phyloP scores from a whole-genome alignment of 2,329 filamentous ascomycete genomes.

The Hypoxylon sp. region DNA sequence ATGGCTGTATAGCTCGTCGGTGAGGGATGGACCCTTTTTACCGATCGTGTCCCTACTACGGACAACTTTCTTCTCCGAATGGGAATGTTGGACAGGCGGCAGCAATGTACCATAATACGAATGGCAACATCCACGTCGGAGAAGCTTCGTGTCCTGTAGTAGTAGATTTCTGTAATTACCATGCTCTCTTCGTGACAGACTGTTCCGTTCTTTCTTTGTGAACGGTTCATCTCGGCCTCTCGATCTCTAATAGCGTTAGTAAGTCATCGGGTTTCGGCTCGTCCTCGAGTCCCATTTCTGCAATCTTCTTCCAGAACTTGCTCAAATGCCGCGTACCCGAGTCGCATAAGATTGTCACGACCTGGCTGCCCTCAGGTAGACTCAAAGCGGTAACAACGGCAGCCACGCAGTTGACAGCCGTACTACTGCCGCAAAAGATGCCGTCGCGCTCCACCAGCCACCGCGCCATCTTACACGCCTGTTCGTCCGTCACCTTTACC shows the following conservation, averaged over 20 bases:
- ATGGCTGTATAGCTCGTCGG: not conserved
- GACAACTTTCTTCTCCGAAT: not conserved
- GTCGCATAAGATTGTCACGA: conserved; percentile 89
- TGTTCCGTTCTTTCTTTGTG: not conserved
- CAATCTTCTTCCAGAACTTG: conserved; percentile 85
- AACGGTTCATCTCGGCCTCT: conserved; percentile 40
- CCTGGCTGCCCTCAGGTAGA: conserved; percentile 70
- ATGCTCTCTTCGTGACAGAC: not conserved
- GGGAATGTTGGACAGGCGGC: not conserved
- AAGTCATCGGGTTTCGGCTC: conserved; percentile 63
- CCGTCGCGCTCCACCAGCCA: conserved; percentile 97
- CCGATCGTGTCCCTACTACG: not conserved
- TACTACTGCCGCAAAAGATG: conserved; percentile 93
- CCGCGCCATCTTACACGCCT: conserved; percentile 92
- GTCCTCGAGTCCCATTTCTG: conserved; percentile 73
- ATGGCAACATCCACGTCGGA: conserved; percentile 16
- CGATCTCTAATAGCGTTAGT: conserved; percentile 63
- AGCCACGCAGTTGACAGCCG: conserved; percentile 94
- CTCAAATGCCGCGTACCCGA: conserved; percentile 84
- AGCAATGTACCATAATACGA: conserved; percentile 34
- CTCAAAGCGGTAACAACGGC: conserved; percentile 75
- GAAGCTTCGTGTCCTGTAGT: not conserved
- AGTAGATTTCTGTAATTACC: conserved; percentile 1
- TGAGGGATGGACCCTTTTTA: not conserved
- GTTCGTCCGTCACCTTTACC: conserved; percentile 85